A percentile compares a stretch with the other conserved stretches of the same genome.
Evolutionary conservation across 768 basidiomycete genomes (phyloP).

Genomic region (Trametes gibbosa): DNA sequence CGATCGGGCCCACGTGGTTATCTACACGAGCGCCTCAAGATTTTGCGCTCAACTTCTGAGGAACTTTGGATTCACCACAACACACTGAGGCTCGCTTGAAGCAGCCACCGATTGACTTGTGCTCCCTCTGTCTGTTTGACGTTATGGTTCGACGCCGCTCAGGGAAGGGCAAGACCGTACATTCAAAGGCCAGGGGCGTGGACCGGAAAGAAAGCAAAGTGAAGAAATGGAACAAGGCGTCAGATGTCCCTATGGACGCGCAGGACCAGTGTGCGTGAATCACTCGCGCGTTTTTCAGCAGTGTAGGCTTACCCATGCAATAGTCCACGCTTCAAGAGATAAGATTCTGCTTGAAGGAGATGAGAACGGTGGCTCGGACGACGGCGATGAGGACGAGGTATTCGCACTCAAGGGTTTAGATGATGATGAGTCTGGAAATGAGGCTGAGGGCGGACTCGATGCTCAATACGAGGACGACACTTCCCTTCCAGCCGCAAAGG

Average conservation of each 20-base stretch:
- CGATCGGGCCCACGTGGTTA: constrained; percentile 8
- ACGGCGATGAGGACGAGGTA: constrained; percentile 76
- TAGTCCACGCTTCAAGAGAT: constrained; percentile 76
- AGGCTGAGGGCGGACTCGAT: constrained; percentile 44
- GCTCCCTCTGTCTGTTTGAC: neutral
- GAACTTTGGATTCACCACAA: too few species aligned
- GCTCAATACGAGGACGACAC: constrained; percentile 29
- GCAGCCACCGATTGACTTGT: neutral
- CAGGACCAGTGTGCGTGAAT: constrained; percentile 70
- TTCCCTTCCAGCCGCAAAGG: constrained; percentile 24
- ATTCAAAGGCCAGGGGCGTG: constrained; percentile 44
- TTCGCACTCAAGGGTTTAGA: constrained; percentile 66
- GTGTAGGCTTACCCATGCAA: neutral
- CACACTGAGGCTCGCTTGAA: too few species aligned
- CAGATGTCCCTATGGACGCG: constrained; percentile 73
- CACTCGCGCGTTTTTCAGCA: neutral
- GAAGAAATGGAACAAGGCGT: constrained; percentile 62
- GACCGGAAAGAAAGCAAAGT: constrained; percentile 52
- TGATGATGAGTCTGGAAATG: constrained; percentile 33
- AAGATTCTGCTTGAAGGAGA: constrained; percentile 74
- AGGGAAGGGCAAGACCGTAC: constrained; percentile 34
- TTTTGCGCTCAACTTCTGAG: neutral
- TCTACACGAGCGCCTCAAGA: constrained; percentile 1
- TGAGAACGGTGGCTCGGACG: constrained; percentile 45
- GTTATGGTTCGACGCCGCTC: constrained; percentile 48